These are phyloP conservation scores for Polygonum maritimum DNA, from an alignment of 148 eudicot genomes.

Conservation along the genomic window DNA sequence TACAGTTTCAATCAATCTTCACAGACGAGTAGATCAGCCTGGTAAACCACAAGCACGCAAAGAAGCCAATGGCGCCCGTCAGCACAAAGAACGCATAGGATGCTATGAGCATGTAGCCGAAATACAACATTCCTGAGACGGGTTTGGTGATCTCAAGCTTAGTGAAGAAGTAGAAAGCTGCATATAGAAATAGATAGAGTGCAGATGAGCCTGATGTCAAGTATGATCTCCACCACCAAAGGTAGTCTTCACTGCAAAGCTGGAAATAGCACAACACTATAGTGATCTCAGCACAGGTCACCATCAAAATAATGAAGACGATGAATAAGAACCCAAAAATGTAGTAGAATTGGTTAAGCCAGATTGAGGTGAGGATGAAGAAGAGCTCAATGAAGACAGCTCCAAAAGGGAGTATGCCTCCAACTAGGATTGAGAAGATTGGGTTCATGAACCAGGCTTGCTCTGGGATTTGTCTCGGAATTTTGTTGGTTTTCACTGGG, in stretches of 20 bases:
- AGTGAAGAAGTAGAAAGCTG: slow-evolving; percentile 44
- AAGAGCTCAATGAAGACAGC: slow-evolving; percentile 45
- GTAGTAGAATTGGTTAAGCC: slow-evolving; percentile 45
- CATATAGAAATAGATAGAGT: slow-evolving; percentile 37
- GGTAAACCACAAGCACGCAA: slow-evolving; percentile 42
- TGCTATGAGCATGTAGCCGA: slow-evolving; percentile 46
- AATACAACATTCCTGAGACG: slow-evolving; percentile 39
- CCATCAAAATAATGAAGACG: slow-evolving; percentile 34
- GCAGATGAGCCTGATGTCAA: slow-evolving; percentile 44
- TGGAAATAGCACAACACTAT: slow-evolving; percentile 43
- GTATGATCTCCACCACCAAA: slow-evolving; percentile 51
- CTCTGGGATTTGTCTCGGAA: slow-evolving; percentile 44
- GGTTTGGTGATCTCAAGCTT: slow-evolving; percentile 47
- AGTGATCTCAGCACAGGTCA: slow-evolving; percentile 42
- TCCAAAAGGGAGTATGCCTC: slow-evolving; percentile 43
- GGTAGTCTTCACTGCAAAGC: slow-evolving; percentile 42
- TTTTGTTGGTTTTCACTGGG: slow-evolving; percentile 43
- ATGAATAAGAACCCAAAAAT: slow-evolving; percentile 41
- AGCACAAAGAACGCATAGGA: slow-evolving; percentile 39
- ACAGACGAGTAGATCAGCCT: slow-evolving; percentile 44
- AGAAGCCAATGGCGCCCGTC: slow-evolving; percentile 40
- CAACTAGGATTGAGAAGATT: slow-evolving; percentile 39
- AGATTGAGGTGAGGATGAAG: slow-evolving; percentile 45
- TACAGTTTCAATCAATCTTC: slow-evolving; percentile 28
- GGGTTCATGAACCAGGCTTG: slow-evolving; percentile 53